Evolutionary conservation across 305 asterid species (phyloP).

Genomic region (Fraxinus latifolia): DNA sequence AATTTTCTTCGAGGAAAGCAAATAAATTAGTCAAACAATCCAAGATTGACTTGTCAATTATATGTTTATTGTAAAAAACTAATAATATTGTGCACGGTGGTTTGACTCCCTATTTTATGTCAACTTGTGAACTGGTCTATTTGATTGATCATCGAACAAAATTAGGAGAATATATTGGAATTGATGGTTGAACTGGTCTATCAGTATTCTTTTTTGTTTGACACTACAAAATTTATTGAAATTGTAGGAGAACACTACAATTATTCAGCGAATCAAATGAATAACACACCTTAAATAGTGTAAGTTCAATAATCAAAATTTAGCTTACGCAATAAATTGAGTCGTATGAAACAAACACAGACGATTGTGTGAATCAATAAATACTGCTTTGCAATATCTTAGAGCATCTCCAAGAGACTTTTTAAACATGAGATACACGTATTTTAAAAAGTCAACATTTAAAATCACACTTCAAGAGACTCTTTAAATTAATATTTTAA

Average conservation of each 20-base stretch:
- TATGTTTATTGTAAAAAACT: too few relatives aligned
- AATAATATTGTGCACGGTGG: neutral
- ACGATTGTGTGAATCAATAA: neutral
- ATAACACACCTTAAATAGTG: neutral
- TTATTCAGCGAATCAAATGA: neutral
- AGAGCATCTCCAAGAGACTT: too few relatives aligned
- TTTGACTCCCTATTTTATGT: neutral
- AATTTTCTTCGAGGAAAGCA: neutral
- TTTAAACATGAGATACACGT: too few relatives aligned
- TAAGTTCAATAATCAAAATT: too few relatives aligned
- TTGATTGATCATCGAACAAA: neutral
- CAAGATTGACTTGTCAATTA: neutral
- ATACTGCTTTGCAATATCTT: neutral
- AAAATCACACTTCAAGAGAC: too few relatives aligned
- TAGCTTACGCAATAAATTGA: too few relatives aligned
- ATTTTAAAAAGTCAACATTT: too few relatives aligned
- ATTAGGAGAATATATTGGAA: neutral
- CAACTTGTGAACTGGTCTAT: neutral
- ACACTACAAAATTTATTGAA: too few relatives aligned
- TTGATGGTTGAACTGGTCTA: neutral
- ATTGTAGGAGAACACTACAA: neutral
- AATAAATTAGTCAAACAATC: neutral
- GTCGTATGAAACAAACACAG: neutral
- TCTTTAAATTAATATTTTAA: too few relatives aligned
- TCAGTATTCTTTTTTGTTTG: too few relatives aligned